A percentile compares a stretch with the other conserved stretches of the same genome.
Conservation (phyloP, 2,329 filamentous ascomycete species). For the Rhinocladiella similis region DNA sequence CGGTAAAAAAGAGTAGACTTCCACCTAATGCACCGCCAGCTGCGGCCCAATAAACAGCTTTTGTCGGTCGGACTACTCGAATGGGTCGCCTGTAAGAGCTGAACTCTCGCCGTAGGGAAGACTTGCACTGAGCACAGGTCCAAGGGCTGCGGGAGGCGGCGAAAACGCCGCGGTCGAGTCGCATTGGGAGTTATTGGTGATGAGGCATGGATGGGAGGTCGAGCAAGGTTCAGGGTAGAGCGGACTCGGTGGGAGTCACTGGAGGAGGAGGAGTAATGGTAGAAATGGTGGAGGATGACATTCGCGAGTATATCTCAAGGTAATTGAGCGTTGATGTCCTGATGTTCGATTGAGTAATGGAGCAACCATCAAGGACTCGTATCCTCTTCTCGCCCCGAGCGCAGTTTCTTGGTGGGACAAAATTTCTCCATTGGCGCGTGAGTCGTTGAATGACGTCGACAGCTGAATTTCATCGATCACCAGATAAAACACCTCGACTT, state of each 20-base stretch:
- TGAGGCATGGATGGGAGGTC: background rate
- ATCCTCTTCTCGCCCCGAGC: no score
- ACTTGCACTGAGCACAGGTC: constrained; percentile 25
- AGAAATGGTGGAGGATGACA: no score
- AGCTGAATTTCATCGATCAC: background rate
- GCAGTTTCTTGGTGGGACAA: background rate
- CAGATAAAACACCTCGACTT: no score
- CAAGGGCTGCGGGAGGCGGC: constrained; percentile 17
- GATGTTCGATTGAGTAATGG: no score
- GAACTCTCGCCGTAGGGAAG: constrained; percentile 8
- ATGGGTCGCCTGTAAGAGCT: constrained; percentile 12
- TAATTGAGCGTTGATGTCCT: no score
- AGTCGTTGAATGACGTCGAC: background rate
- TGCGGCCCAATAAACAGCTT: constrained; percentile 23
- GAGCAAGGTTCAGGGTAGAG: background rate
- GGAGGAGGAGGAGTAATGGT: no score
- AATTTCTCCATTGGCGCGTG: background rate
- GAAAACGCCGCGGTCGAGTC: constrained; percentile 17
- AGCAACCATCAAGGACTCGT: no score
- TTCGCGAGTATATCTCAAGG: no score
- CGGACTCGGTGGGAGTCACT: background rate
- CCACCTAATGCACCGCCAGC: constrained; percentile 20
- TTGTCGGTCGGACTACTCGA: constrained; percentile 16
- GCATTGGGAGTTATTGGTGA: constrained; percentile 13
- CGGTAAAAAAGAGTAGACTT: constrained; percentile 46